phyloP scores from a whole-genome alignment of 116 monocot species.

The Trichopus zeylanicus region DNA sequence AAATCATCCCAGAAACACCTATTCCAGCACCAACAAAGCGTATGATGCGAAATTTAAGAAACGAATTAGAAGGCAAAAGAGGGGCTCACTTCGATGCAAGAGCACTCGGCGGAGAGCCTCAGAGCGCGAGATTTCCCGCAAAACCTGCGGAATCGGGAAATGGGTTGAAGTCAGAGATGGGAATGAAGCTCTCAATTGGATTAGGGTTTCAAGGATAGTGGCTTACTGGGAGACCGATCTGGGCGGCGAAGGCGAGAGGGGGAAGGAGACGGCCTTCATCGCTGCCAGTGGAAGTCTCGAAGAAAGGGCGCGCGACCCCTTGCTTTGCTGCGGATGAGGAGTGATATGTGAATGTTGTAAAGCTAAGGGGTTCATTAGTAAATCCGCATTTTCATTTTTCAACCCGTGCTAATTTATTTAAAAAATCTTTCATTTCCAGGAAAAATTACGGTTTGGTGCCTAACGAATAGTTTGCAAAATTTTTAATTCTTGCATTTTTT shows the following conservation, averaged over 20 bases:
- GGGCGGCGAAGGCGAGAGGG: background rate
- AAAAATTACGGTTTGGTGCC: too few species aligned
- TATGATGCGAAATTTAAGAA: background rate
- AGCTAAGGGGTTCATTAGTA: too few species aligned
- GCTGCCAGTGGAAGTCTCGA: too few species aligned
- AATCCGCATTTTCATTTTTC: too few species aligned
- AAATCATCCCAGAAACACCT: background rate
- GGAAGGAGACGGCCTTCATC: background rate
- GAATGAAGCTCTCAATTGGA: background rate
- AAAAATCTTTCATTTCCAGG: too few species aligned
- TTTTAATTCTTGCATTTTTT: too few species aligned
- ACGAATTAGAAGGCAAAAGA: background rate
- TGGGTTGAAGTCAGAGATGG: background rate
- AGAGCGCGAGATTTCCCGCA: background rate
- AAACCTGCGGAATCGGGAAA: background rate
- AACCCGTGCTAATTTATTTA: too few species aligned
- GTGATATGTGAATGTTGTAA: too few species aligned
- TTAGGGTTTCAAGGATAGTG: background rate
- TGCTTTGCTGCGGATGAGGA: background rate
- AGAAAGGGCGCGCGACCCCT: too few species aligned
- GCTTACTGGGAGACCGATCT: too few species aligned
- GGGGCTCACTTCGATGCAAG: background rate
- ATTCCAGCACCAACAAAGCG: background rate
- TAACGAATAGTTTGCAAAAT: too few species aligned
- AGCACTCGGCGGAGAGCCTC: conserved; percentile 1